A percentile compares a stretch with the other conserved stretches of the same genome.
Evolutionary conservation across 2,329 filamentous ascomycete genomes (phyloP).

Genomic region (Neonectria neomacrospora): DNA sequence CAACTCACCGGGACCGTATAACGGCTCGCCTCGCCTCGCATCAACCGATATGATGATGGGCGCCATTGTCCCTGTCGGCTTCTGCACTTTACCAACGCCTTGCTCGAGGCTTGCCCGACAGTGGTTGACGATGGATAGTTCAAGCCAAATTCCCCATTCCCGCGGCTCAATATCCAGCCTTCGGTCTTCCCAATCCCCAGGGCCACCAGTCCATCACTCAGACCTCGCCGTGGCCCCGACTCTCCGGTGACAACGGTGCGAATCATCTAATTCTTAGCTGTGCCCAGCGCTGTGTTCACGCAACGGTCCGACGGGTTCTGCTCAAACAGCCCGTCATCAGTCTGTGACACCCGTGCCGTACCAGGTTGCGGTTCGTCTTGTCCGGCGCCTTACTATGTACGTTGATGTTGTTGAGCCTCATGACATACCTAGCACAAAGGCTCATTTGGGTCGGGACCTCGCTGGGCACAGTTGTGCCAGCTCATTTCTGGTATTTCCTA

Average conservation of each 20-base stretch:
- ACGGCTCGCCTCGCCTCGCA: conserved; percentile 45
- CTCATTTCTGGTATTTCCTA: conserved; percentile 26
- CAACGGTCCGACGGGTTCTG: conserved; percentile 28
- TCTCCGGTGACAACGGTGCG: conserved; percentile 36
- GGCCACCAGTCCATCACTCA: conserved; percentile 10
- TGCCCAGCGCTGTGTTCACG: conserved; percentile 26
- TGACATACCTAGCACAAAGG: conserved; percentile 14
- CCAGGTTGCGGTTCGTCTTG: conserved; percentile 3
- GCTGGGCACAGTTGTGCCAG: conserved; percentile 8
- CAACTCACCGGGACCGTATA: conserved; percentile 42
- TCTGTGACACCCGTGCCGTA: conserved; percentile 3
- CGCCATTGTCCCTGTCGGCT: conserved; percentile 34
- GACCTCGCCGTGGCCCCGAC: conserved; percentile 16
- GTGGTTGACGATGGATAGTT: conserved; percentile 11
- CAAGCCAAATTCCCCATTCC: conserved; percentile 32
- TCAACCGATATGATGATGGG: conserved; percentile 44
- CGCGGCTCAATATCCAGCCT: conserved; percentile 29
- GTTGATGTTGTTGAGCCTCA: conserved; percentile 12
- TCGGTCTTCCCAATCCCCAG: conserved; percentile 19
- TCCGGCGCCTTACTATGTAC: conserved; percentile 1
- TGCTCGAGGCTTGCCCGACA: conserved; percentile 16
- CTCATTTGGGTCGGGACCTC: conserved; percentile 6
- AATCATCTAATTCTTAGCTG: conserved; percentile 11
- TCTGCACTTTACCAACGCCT: conserved; percentile 16
- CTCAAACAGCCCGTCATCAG: conserved; percentile 23